Conservation (phyloP, 2,329 filamentous ascomycete species). For the Aureobasidium sp. region DNA sequence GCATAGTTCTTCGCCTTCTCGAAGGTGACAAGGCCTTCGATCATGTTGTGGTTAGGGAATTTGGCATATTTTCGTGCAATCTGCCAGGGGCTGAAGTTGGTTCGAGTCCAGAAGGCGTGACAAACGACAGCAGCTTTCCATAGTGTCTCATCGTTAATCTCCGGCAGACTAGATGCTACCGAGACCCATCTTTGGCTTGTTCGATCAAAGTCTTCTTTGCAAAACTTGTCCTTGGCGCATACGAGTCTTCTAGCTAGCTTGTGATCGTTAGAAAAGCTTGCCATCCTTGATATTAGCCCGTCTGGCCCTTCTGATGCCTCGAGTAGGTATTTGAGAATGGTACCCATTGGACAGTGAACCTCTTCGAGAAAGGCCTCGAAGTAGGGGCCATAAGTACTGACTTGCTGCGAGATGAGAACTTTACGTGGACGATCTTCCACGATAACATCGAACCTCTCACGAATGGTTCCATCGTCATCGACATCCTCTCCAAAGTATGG, state of each 20-base stretch:
- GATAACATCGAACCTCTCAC: constrained; percentile 24
- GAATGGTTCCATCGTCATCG: constrained; percentile 23
- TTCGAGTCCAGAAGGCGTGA: constrained; percentile 28
- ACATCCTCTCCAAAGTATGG: constrained; percentile 32
- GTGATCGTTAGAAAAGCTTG: not conserved
- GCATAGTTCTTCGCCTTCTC: constrained; percentile 14
- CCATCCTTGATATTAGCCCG: not conserved
- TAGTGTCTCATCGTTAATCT: constrained; percentile 20
- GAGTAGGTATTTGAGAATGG: constrained; percentile 34
- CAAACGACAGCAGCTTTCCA: constrained; percentile 30
- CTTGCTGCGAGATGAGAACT: constrained; percentile 29
- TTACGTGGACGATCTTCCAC: constrained; percentile 23
- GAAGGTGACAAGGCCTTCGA: constrained; percentile 11
- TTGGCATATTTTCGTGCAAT: not conserved
- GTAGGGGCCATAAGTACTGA: constrained; percentile 28
- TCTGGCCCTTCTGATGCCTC: constrained; percentile 18
- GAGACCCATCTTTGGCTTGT: constrained; percentile 24
- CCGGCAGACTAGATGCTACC: constrained; percentile 26
- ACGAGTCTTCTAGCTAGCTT: not conserved
- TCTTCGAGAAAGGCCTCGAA: constrained; percentile 29
- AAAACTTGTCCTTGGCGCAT: constrained; percentile 20
- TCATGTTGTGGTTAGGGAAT: constrained; percentile 16
- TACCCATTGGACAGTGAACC: constrained; percentile 28
- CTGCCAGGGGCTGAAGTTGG: constrained; percentile 27
- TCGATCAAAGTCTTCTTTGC: constrained; percentile 27